These are phyloP conservation scores for Heliamphora pulchella DNA, from an alignment of 179 eudicot species.

Conservation along the genomic window DNA sequence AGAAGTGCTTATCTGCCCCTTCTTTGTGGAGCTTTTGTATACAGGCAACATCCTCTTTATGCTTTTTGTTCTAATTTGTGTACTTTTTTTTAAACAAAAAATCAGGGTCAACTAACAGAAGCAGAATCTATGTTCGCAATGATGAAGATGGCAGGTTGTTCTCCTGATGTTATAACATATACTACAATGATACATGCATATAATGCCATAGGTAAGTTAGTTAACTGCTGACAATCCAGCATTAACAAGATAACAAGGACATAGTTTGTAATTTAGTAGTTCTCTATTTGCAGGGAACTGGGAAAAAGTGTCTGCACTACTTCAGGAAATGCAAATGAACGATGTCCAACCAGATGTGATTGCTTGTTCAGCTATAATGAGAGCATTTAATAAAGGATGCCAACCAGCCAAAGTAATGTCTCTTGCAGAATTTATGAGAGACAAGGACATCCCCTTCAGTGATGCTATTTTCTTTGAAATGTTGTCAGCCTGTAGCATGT, in stretches of 20 bases:
- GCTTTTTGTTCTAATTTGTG: not conserved
- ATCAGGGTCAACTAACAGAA: conserved; percentile 68
- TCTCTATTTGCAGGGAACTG: conserved; percentile 48
- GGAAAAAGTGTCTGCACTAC: conserved; percentile 60
- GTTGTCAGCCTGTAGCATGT: conserved; percentile 90
- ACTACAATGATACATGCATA: conserved; percentile 82
- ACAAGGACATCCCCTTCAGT: conserved; percentile 45
- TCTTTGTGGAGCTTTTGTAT: too few relatives aligned
- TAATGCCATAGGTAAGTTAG: conserved; percentile 50
- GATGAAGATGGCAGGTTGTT: conserved; percentile 62
- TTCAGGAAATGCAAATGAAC: conserved; percentile 75
- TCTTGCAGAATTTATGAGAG: conserved; percentile 57
- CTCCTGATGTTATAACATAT: conserved; percentile 76
- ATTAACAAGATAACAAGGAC: not conserved
- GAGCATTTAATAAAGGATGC: conserved; percentile 72
- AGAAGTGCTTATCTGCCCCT: too few relatives aligned
- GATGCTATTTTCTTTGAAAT: conserved; percentile 76
- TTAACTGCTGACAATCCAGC: not conserved
- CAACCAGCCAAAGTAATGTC: conserved; percentile 70
- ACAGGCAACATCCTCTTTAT: too few relatives aligned
- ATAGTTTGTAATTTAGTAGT: not conserved
- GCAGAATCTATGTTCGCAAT: conserved; percentile 59
- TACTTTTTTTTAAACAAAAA: not conserved
- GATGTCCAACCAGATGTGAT: conserved; percentile 63
- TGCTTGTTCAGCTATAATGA: conserved; percentile 86